A percentile compares a stretch with the other conserved stretches of the same genome.
Conservation (phyloP, 192 early-diverging fungal species). For the Rhizophagus clarus region DNA sequence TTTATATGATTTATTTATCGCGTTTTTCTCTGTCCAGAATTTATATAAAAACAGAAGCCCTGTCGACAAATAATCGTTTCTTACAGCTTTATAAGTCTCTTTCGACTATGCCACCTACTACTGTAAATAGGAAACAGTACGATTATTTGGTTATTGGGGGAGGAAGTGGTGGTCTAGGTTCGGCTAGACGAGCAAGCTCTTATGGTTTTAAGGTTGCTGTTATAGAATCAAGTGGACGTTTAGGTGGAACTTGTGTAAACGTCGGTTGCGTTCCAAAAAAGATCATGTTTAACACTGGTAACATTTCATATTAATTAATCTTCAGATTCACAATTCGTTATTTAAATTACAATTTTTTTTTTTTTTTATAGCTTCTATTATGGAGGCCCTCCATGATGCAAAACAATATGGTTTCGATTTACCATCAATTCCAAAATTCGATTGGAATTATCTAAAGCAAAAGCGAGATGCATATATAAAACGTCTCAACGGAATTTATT, state of each 20-base stretch:
- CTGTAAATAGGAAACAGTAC: slow-evolving; percentile 39
- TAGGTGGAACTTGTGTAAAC: slow-evolving; percentile 93
- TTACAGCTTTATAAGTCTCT: slow-evolving; percentile 13
- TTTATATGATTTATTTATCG: neutral
- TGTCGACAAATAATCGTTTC: neutral
- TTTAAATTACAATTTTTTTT: neutral
- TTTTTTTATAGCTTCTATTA: slow-evolving; percentile 63
- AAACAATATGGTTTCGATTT: slow-evolving; percentile 88
- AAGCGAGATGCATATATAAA: slow-evolving; percentile 96
- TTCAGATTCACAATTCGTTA: slow-evolving; percentile 9
- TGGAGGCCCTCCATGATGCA: slow-evolving; percentile 88
- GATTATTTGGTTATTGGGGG: slow-evolving; percentile 98
- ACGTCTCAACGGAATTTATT: slow-evolving; percentile 97
- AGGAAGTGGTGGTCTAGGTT: slow-evolving; percentile 87
- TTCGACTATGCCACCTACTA: slow-evolving; percentile 14
- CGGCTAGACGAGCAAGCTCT: slow-evolving; percentile 87
- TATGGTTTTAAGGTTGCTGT: slow-evolving; percentile 92
- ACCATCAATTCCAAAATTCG: slow-evolving; percentile 54
- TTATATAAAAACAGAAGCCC: neutral
- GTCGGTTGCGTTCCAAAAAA: slow-evolving; percentile 92
- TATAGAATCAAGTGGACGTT: slow-evolving; percentile 76
- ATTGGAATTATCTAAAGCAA: slow-evolving; percentile 82
- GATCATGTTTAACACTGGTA: slow-evolving; percentile 94
- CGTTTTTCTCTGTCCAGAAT: neutral
- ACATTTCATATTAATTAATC: neutral